Conservation (phyloP, 805 yeast genomes). For the Saccharomyces jurei region DNA sequence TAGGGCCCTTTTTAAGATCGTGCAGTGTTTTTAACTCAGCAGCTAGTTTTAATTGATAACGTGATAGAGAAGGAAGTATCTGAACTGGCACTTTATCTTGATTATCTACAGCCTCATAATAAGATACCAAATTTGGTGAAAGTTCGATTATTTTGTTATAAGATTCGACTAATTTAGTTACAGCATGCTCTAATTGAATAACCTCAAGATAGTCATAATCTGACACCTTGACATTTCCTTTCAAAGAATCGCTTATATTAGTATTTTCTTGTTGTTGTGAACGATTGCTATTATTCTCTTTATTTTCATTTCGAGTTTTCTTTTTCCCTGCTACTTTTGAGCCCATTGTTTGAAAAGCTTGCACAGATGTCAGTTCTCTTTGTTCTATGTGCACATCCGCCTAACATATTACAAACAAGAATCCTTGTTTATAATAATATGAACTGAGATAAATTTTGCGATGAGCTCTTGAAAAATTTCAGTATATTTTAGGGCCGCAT, state of each 20-base stretch:
- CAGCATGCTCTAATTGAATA: constrained; percentile 44
- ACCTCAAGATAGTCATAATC: constrained; percentile 8
- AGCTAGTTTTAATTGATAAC: constrained; percentile 52
- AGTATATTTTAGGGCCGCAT: background rate
- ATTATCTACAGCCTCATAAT: constrained; percentile 31
- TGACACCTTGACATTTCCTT: background rate
- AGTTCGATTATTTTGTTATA: constrained; percentile 42
- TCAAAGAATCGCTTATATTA: background rate
- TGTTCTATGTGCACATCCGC: background rate
- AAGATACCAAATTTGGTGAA: constrained; percentile 45
- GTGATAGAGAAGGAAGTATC: constrained; percentile 41
- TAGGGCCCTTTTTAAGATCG: constrained; percentile 37
- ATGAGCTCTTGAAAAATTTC: background rate
- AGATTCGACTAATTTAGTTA: constrained; percentile 44
- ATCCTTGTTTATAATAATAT: too few relatives aligned
- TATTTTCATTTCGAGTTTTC: background rate
- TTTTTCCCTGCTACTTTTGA: background rate
- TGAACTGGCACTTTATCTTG: constrained; percentile 32
- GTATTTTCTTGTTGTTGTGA: background rate
- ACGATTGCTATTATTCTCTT: background rate
- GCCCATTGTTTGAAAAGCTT: background rate
- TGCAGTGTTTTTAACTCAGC: constrained; percentile 50
- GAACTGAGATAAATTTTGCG: background rate
- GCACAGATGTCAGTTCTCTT: background rate
- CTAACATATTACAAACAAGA: too few relatives aligned